phyloP scores from a whole-genome alignment of 1,139 yeast genomes.

The Nadsonia commutata region DNA sequence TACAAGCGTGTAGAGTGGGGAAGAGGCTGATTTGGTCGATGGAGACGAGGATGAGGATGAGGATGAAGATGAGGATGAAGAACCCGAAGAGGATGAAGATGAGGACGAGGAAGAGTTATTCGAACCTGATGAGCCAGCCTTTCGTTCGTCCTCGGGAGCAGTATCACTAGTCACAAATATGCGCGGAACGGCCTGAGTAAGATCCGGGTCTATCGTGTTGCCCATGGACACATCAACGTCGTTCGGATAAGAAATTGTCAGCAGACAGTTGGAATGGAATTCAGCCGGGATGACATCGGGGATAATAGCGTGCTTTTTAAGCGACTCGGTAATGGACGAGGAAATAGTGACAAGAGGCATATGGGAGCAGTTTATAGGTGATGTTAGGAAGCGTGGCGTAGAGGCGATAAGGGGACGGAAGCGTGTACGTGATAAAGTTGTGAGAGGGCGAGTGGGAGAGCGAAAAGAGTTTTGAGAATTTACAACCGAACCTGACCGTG shows the following conservation, averaged over 20 bases:
- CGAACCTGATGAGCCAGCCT: too few relatives aligned
- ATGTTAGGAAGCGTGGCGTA: not conserved
- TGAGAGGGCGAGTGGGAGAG: not conserved
- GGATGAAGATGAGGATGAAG: not conserved
- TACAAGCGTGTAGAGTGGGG: slow-evolving; percentile 56
- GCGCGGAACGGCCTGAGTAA: slow-evolving; percentile 50
- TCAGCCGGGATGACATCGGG: slow-evolving; percentile 36
- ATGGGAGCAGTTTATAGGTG: not conserved
- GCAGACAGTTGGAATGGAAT: slow-evolving; percentile 23
- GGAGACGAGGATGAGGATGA: not conserved
- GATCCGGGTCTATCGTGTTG: slow-evolving; percentile 47
- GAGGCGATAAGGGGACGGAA: slow-evolving; percentile 3
- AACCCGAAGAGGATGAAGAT: not conserved
- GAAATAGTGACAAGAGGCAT: slow-evolving; percentile 35
- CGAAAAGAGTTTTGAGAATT: not conserved
- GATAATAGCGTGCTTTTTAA: slow-evolving; percentile 41
- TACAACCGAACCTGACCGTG: not conserved
- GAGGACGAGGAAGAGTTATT: too few relatives aligned
- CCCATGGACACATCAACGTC: slow-evolving; percentile 66
- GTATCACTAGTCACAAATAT: slow-evolving; percentile 54
- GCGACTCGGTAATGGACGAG: slow-evolving; percentile 47
- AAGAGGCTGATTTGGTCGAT: slow-evolving; percentile 11
- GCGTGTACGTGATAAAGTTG: not conserved
- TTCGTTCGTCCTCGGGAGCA: slow-evolving; percentile 12
- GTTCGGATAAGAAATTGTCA: slow-evolving; percentile 34